Evolutionary conservation across 169 alveolate species (phyloP), one percentile per base, ranked within the genome.

Genomic region (Cryptosporidium canis): DNA sequence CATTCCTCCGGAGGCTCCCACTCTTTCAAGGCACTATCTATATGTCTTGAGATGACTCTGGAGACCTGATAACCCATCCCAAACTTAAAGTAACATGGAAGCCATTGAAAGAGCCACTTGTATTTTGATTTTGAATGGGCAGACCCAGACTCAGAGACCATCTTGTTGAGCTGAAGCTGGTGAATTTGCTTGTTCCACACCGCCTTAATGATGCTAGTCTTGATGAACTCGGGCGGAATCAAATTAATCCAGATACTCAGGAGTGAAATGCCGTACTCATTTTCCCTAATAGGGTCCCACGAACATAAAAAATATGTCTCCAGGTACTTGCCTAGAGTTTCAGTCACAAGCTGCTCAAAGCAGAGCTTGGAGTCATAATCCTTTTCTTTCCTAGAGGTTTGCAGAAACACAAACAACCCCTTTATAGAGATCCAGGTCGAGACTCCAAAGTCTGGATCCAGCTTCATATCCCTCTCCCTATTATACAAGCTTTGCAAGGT

Each of bases 1-100:
- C 87, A 77, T 27, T 24, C 35, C 27, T 77, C 87, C 33, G 87
- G 87, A 33, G 87, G 87, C 16, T 56, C 58, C 87, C 87, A 77
- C 44, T 21, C 58, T 6, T 77, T 41, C 35, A 77, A 61, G 3
- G 64, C 64, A 16, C 0, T 14, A 21, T 55, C 37, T 11, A 77
- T 77, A 16, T 41, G 61, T 18, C 39, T 77, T 16, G 72, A 58
- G 5, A 77, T 55, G 2, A 61, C 58, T 41, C 29, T 58, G 12
- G 87, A 65, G 18, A 77, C 27, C 18, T 35, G 33, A 77, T 41
- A 39, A 27, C 66, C 87, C 64, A 63, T 56, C 21, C 87, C 87
- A 41, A 24, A 33, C 29, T 77, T 44, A 45, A 58, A 43, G n/a
- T 77, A 77, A 3, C n/a, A 77, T 8, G 87, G 72, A 12, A 77